Percentiles rank a stretch among this genome's conserved stretches.
These are phyloP conservation scores for Ceriops decandra DNA, from an alignment of 345 rosid genomes.

Conservation along the genomic window DNA sequence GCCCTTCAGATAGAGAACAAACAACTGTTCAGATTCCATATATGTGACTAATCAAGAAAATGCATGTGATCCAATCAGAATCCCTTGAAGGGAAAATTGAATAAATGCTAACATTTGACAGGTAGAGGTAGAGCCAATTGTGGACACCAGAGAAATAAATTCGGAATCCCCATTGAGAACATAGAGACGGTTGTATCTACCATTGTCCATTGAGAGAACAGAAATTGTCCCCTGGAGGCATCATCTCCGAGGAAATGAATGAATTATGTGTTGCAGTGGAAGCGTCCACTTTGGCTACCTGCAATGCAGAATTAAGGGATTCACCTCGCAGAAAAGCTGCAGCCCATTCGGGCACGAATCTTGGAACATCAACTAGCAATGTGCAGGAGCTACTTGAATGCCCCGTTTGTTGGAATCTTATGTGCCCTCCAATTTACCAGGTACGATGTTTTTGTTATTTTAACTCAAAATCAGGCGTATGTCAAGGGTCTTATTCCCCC, in stretches of 20 bases:
- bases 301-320: conserved; percentile 38
- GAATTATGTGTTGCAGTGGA: conserved; percentile 41
- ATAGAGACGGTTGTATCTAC: conserved; percentile 5
- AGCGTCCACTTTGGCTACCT: conserved; percentile 46
- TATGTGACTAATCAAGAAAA: no score
- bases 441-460: conserved; percentile 27
- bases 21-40: no score
- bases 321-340: conserved; percentile 45
- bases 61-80: background rate
- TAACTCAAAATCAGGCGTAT: background rate
- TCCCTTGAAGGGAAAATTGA: background rate
- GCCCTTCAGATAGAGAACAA: no score
- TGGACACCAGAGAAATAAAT: no score
- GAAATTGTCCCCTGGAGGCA: conserved; percentile 57
- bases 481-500: no score
- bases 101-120: conserved; percentile 3
- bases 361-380: conserved; percentile 49
- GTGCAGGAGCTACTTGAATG: conserved; percentile 84
- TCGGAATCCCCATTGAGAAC: background rate
- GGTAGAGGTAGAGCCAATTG: background rate
- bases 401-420: conserved; percentile 63
- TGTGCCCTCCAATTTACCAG: conserved; percentile 92
- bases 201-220: conserved; percentile 16
- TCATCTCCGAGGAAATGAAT: conserved; percentile 44
- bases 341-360: conserved; percentile 40